phyloP scores from a whole-genome alignment of 768 basidiomycete genomes.

The Pleurotus salmoneostramineus region DNA sequence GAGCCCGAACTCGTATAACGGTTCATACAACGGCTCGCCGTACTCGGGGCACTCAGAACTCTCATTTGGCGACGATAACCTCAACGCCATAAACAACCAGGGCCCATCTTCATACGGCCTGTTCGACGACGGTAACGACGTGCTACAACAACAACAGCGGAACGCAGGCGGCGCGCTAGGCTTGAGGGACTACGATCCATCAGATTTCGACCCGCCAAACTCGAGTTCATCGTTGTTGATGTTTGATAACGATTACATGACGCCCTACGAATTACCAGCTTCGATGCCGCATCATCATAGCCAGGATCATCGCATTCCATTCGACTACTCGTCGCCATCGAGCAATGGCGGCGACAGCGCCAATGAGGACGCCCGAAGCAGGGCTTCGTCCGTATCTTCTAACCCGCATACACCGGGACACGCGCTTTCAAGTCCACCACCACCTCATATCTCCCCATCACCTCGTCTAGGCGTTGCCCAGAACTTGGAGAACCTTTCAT shows the following conservation, averaged over 20 bases:
- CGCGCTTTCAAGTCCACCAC: constrained; percentile 8
- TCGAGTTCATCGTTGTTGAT: constrained; percentile 54
- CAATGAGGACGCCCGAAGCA: constrained; percentile 46
- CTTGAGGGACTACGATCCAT: constrained; percentile 63
- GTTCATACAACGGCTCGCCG: constrained; percentile 69
- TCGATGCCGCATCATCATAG: constrained; percentile 15
- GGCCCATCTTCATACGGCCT: constrained; percentile 20
- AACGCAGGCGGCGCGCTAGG: neutral
- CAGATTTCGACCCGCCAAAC: constrained; percentile 64
- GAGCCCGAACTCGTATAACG: constrained; percentile 46
- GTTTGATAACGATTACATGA: constrained; percentile 45
- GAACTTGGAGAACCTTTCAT: constrained; percentile 58
- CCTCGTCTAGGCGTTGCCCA: constrained; percentile 56
- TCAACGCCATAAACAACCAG: constrained; percentile 14
- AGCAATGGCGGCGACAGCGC: constrained; percentile 38
- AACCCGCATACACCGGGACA: constrained; percentile 30
- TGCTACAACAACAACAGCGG: neutral
- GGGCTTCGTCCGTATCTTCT: constrained; percentile 69
- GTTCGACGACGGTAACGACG: constrained; percentile 17
- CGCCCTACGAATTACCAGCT: constrained; percentile 24
- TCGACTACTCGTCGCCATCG: constrained; percentile 64
- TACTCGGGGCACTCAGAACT: constrained; percentile 71
- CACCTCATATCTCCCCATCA: constrained; percentile 37
- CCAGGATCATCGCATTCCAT: constrained; percentile 28
- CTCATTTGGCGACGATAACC: constrained; percentile 41